Conservation (phyloP, 345 rosid genomes). For the Populus pruinosa region DNA sequence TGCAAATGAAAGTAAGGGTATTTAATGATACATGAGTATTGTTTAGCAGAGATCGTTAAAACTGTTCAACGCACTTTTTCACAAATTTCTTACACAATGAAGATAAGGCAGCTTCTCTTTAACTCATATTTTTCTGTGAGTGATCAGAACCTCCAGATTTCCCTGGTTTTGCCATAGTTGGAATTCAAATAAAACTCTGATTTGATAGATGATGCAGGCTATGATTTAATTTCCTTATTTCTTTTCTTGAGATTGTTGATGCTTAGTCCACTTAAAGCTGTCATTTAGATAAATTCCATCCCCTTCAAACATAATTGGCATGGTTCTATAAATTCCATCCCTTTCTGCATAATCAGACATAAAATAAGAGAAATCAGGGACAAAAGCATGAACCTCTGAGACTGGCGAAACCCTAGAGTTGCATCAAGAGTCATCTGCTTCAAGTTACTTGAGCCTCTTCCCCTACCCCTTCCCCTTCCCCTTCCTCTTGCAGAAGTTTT, state of each 20-base stretch:
- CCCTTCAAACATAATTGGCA: neutral
- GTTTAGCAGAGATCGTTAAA: too few species aligned
- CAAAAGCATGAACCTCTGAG: slow-evolving; percentile 58
- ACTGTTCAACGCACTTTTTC: too few species aligned
- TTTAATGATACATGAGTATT: too few species aligned
- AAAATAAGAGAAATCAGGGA: neutral
- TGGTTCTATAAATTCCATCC: neutral
- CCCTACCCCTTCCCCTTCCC: slow-evolving; percentile 65
- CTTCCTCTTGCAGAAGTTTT: slow-evolving; percentile 81
- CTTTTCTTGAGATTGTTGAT: neutral
- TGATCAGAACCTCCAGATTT: neutral
- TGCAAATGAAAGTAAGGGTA: too few species aligned
- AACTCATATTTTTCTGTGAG: neutral
- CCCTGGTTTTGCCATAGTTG: neutral
- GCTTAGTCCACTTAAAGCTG: neutral
- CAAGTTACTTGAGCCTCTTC: slow-evolving; percentile 59
- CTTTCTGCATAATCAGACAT: neutral
- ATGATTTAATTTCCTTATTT: neutral
- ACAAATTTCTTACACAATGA: too few species aligned
- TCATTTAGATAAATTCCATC: neutral
- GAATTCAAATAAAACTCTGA: neutral
- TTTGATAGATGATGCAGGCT: neutral
- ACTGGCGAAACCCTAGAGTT: slow-evolving; percentile 59
- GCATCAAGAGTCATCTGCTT: slow-evolving; percentile 89
- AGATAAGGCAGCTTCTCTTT: neutral